Conservation (phyloP, 257 asterid genomes). For the Vinca minor region DNA sequence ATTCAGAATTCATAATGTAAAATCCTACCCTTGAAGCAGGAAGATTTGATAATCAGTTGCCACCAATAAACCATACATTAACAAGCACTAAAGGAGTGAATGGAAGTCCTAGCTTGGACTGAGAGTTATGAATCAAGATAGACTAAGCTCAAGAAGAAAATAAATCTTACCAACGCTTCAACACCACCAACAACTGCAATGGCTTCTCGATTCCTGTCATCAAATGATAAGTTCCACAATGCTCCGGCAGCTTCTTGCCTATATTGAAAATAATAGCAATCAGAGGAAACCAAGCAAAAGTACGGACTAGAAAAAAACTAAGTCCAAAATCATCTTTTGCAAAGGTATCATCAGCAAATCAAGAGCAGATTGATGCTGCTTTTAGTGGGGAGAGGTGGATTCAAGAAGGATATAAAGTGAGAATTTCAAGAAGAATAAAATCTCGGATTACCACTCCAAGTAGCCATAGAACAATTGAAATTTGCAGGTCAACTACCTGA, state of each 20-base stretch:
- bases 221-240: slow-evolving; percentile 82
- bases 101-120: neutral
- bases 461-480: neutral
- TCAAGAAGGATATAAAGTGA: neutral
- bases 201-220: slow-evolving; percentile 84
- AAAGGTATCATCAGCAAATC: no score
- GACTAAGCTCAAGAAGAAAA: neutral
- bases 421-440: neutral
- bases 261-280: neutral
- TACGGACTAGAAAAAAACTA: neutral
- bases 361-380: neutral
- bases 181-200: slow-evolving; percentile 85
- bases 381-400: neutral
- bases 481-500: slow-evolving; percentile 34
- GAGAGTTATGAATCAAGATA: neutral
- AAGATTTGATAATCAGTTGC: no score
- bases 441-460: neutral
- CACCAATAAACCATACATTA: no score
- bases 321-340: no score
- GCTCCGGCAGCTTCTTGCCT: slow-evolving; percentile 99
- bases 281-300: neutral
- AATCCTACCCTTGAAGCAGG: no score
- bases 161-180: slow-evolving; percentile 71
- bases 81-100: slow-evolving; percentile 3
- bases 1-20: no score